Conservation (phyloP, 2,329 filamentous ascomycete species). For the Pseudogymnoascus sp. region DNA sequence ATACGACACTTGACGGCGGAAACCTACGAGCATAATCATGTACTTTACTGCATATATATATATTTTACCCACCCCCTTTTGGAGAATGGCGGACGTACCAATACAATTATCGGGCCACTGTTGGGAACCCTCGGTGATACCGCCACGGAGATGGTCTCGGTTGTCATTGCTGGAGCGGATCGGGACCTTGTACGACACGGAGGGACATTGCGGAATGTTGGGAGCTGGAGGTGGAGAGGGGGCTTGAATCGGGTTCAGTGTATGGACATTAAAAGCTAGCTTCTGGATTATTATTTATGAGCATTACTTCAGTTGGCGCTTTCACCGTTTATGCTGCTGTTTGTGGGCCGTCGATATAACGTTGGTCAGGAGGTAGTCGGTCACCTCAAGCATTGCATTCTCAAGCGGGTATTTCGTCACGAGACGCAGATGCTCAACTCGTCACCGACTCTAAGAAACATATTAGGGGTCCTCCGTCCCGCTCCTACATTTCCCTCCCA, state of each 20-base stretch:
- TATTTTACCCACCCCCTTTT: background rate
- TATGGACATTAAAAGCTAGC: background rate
- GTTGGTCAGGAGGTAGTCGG: background rate
- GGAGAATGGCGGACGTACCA: background rate
- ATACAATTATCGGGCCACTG: background rate
- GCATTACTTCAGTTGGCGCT: background rate
- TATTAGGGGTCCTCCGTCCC: background rate
- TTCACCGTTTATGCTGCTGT: background rate
- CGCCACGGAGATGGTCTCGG: background rate
- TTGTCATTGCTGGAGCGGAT: background rate
- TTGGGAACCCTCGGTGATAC: background rate
- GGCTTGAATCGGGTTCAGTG: background rate
- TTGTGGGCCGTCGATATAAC: background rate
- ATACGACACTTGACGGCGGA: background rate
- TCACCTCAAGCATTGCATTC: background rate
- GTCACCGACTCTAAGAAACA: background rate
- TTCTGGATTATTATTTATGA: background rate
- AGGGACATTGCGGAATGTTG: background rate
- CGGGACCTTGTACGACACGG: background rate
- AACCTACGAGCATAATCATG: constrained; percentile 1
- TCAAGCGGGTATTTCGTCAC: background rate
- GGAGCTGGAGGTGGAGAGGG: background rate
- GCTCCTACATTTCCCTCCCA: background rate
- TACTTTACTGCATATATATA: constrained; percentile 4
- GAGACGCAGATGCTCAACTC: background rate